phyloP scores from a whole-genome alignment of 805 yeast genomes.

The Candida awuae region DNA sequence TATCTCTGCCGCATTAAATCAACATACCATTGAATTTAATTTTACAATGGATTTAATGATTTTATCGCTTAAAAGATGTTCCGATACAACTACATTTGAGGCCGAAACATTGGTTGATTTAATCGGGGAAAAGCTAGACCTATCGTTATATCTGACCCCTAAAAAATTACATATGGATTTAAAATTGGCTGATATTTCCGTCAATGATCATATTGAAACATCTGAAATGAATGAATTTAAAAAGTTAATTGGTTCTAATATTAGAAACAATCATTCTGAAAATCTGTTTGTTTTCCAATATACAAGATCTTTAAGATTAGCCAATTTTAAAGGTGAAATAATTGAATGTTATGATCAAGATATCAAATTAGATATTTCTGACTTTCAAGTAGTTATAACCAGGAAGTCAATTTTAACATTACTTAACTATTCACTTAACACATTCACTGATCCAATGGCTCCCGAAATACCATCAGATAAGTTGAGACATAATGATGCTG shows the following conservation, averaged over 20 bases:
- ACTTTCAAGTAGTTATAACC: slow-evolving; percentile 65
- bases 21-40: slow-evolving; percentile 63
- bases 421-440: slow-evolving; percentile 72
- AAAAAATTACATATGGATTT: slow-evolving; percentile 60
- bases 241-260: slow-evolving; percentile 60
- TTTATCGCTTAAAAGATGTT: slow-evolving; percentile 60
- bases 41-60: slow-evolving; percentile 60
- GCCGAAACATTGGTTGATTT: slow-evolving; percentile 68
- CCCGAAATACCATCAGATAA: slow-evolving; percentile 63
- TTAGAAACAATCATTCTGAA: slow-evolving; percentile 34
- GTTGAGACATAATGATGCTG: slow-evolving; percentile 57
- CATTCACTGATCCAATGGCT: slow-evolving; percentile 79
- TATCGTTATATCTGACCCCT: slow-evolving; percentile 53
- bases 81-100: slow-evolving; percentile 47
- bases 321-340: slow-evolving; percentile 40
- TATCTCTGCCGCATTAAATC: slow-evolving; percentile 25
- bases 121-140: slow-evolving; percentile 53
- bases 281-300: slow-evolving; percentile 56
- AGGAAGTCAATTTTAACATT: slow-evolving; percentile 73
- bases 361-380: slow-evolving; percentile 64
- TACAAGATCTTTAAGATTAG: slow-evolving; percentile 51
- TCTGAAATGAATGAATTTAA: slow-evolving; percentile 57
- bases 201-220: slow-evolving; percentile 68
- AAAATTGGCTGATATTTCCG: slow-evolving; percentile 51
- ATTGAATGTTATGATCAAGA: slow-evolving; percentile 74